Conservation (phyloP, 352 stramenopile species). For the Phytophthora macrochlamydospora region DNA sequence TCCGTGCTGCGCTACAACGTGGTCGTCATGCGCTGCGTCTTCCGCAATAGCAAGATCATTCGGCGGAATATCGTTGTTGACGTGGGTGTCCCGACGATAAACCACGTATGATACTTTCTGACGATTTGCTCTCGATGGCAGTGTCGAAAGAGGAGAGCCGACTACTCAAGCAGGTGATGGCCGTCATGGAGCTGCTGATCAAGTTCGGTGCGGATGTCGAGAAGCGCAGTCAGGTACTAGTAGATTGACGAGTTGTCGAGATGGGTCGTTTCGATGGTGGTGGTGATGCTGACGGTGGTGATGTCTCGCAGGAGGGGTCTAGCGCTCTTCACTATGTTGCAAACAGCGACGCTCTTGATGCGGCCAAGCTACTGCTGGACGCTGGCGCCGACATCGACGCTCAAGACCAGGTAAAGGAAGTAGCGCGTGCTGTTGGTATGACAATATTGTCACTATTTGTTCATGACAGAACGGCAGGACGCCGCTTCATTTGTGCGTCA, state of each 20-base stretch:
- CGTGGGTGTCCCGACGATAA: constrained; percentile 12
- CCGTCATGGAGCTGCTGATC: constrained; percentile 3
- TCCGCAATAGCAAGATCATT: constrained; percentile 13
- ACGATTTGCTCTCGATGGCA: constrained; percentile 1
- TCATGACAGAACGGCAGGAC: constrained; percentile 12
- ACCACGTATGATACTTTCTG: not conserved
- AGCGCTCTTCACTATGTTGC: constrained; percentile 10
- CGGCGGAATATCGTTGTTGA: constrained; percentile 28
- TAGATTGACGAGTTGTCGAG: not conserved
- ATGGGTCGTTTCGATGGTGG: not conserved
- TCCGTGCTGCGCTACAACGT: constrained; percentile 23
- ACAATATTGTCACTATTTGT: not conserved
- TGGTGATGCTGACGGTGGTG: not conserved
- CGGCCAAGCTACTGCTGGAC: constrained; percentile 19
- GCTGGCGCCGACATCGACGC: constrained; percentile 9
- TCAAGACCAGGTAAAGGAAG: constrained; percentile 7
- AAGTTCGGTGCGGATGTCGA: constrained; percentile 10
- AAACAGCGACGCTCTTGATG: constrained; percentile 8
- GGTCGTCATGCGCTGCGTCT: constrained; percentile 26
- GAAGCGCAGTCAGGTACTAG: constrained; percentile 4
- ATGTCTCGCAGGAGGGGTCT: constrained; percentile 19
- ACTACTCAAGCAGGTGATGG: constrained; percentile 2
- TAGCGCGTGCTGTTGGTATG: not conserved
- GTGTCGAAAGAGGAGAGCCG: constrained; percentile 16
- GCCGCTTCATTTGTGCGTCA: constrained; percentile 17